Base-by-base conservation (phyloP, 495 filamentous ascomycete species). In the Penicillium ochrochloron region DNA sequence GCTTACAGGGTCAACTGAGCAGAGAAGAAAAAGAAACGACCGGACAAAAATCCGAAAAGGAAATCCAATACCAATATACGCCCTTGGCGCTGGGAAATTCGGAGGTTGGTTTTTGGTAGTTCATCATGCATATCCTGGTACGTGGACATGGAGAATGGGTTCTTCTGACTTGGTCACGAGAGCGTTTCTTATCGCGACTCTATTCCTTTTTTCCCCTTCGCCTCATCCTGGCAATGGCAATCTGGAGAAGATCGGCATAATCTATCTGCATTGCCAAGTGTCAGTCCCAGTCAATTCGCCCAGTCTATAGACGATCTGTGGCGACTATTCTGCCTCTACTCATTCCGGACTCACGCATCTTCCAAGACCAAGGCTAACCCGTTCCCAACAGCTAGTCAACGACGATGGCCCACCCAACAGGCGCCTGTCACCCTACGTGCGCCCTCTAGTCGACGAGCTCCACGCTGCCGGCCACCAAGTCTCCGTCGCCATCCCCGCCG, bases 351-450 rank as follows among this genome's bases (percentile, higher is more conserved):
- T 15, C 46, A 10, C 12, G 21, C 12, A 25, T 50, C 46, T 27
- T n/a, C 21, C 23, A 19, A 39, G 35, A 37, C 35, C 12, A 37
- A 37, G 10, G 41, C 46, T 59, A 59, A 48, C 62, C 53, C 37
- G 33, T 54, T 14, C 4, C 46, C 51, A 58, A 62, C 60, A 92
- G 90, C 81, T 94, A 15, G 86, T 89, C 57, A 99, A 99, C 81
- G 95, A 99, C 76, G 95, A 99, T 76, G 95, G 95, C 10, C 95
- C 95, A 27, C 95, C 95, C 48, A 95, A 90, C 53, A 82, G 85
- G 37, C 85, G 90, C 66, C 90, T 93, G 39, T 97, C 93, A 0
- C 95, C 95, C 8, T 99, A 99, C 75, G 84, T 97, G 64, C 92
- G 91, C 73, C 88, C 90, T 44, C 87, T 97, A 70, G 89, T 97